Evolutionary conservation across 192 early-diverging fungal species (phyloP).

Genomic region (Spinellus fusiger): DNA sequence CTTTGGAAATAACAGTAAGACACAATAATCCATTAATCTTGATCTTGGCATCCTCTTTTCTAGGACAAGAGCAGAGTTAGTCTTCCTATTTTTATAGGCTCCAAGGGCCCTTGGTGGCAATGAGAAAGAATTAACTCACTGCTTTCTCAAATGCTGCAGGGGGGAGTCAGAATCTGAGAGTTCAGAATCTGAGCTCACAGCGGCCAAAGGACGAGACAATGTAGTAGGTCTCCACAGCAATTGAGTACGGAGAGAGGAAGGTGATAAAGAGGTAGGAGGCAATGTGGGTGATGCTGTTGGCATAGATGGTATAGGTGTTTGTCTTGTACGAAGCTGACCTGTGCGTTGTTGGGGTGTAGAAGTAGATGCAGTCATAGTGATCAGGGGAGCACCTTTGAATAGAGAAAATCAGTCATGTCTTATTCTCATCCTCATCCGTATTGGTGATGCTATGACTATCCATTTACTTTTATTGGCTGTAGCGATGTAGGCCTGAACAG

Average conservation of each 20-base stretch:
- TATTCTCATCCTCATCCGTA: too few species aligned
- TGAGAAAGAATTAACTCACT: neutral
- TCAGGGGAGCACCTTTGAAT: too few species aligned
- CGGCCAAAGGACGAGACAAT: neutral
- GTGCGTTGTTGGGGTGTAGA: neutral
- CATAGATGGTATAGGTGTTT: too few species aligned
- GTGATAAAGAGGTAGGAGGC: neutral
- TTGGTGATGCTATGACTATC: too few species aligned
- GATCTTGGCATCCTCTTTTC: slow-evolving; percentile 42
- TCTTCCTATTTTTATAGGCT: slow-evolving; percentile 8
- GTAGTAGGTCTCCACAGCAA: slow-evolving; percentile 7
- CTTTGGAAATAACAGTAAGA: slow-evolving; percentile 40
- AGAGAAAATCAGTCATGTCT: too few species aligned
- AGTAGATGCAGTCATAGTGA: neutral
- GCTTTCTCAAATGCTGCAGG: neutral
- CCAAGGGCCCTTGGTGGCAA: neutral
- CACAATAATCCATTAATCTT: slow-evolving; percentile 49
- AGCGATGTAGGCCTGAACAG: slow-evolving; percentile 12
- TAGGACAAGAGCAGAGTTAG: neutral
- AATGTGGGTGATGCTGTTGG: neutral
- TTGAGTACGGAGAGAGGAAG: neutral
- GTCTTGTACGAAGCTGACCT: slow-evolving; percentile 1
- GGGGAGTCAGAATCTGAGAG: slow-evolving; percentile 39
- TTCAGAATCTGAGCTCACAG: slow-evolving; percentile 48
- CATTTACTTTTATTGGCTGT: neutral